These are phyloP conservation scores for Ganoderma lingzhi DNA, from an alignment of 1,284 basidiomycete genomes.

Conservation along the genomic window DNA sequence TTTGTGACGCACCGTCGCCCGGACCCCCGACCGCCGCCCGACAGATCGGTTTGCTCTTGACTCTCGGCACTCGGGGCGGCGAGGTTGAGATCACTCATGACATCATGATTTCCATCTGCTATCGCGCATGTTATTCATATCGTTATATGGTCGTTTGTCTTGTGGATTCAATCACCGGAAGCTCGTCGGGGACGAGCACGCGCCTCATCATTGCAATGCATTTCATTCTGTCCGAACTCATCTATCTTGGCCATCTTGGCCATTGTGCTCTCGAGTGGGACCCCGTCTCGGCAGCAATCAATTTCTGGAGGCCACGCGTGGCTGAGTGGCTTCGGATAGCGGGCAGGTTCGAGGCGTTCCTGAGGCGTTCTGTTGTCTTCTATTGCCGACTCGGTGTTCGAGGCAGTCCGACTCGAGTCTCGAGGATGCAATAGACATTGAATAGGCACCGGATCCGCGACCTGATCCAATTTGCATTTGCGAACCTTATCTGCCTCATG, in stretches of 20 bases:
- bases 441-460: too few species aligned
- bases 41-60: neutral
- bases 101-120: neutral
- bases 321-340: constrained; percentile 1
- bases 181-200: neutral
- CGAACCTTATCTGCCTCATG: too few species aligned
- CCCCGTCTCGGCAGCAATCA: neutral
- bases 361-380: too few species aligned
- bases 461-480: too few species aligned
- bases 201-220: neutral
- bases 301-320: neutral
- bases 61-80: neutral
- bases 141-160: neutral
- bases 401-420: neutral
- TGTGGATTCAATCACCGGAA: neutral
- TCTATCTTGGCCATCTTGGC: neutral
- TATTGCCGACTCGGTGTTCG: neutral
- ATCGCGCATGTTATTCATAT: neutral
- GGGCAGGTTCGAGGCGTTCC: neutral
- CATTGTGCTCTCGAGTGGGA: neutral
- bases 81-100: neutral
- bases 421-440: neutral
- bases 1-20: neutral
- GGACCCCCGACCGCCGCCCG: neutral
- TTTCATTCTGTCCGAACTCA: neutral